phyloP scores from a whole-genome alignment of 495 filamentous ascomycete genomes.

The Cairneyella variabilis region DNA sequence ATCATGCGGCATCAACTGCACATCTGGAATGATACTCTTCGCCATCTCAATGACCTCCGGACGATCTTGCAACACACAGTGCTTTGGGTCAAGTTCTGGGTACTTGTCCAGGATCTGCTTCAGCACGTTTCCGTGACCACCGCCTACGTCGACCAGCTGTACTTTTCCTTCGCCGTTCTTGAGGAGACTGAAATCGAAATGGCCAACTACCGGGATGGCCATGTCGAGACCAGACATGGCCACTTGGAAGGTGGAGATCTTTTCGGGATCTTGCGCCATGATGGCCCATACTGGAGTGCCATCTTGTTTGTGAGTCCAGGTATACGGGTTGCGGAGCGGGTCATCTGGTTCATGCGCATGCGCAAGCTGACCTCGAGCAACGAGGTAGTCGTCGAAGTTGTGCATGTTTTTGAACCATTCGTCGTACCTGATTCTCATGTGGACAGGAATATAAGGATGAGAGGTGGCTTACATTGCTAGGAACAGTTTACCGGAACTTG shows the following conservation, averaged over 20 bases:
- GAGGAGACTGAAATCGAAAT: constrained; percentile 23
- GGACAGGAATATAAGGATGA: too few relatives aligned
- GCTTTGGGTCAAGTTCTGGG: constrained; percentile 11
- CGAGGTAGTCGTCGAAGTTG: constrained; percentile 25
- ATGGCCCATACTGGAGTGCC: constrained; percentile 22
- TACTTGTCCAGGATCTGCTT: constrained; percentile 22
- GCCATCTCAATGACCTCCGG: constrained; percentile 17
- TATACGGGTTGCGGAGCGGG: constrained; percentile 19
- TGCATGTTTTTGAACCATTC: constrained; percentile 21
- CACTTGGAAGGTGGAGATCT: constrained; percentile 19
- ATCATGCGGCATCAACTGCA: constrained; percentile 18
- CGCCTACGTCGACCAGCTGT: constrained; percentile 24
- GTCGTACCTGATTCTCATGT: too few relatives aligned
- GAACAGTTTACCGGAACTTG: constrained; percentile 22
- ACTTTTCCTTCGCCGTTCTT: constrained; percentile 12
- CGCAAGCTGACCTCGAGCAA: constrained; percentile 9
- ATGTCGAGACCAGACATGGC: constrained; percentile 25
- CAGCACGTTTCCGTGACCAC: constrained; percentile 19
- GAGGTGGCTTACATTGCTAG: too few relatives aligned
- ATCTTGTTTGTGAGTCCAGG: constrained; percentile 11
- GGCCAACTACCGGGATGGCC: constrained; percentile 20
- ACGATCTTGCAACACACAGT: constrained; percentile 18
- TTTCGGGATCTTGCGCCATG: constrained; percentile 20
- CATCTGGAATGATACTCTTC: constrained; percentile 8
- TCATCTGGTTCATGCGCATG: constrained; percentile 18